Percentiles rank a stretch among this genome's conserved stretches.
These are phyloP conservation scores for Populus trichocarpa DNA, from an alignment of 441 rosid species.

Conservation along the genomic window DNA sequence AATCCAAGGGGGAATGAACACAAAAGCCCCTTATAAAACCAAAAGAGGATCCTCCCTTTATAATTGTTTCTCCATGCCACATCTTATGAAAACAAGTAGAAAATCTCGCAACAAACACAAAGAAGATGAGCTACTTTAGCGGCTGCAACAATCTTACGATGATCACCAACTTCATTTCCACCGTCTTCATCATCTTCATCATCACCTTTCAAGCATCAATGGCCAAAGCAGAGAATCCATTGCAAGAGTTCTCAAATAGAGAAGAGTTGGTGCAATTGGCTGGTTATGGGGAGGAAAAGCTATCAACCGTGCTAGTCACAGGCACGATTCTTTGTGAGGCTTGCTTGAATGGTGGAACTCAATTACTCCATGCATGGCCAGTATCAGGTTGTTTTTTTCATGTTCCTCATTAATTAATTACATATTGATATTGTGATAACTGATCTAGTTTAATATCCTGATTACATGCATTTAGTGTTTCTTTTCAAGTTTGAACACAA, in stretches of 20 bases:
- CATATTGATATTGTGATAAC: too few relatives aligned
- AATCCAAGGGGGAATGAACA: neutral
- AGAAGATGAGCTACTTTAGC: slow-evolving; percentile 44
- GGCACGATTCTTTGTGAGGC: slow-evolving; percentile 66
- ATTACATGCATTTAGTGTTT: neutral
- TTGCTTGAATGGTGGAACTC: slow-evolving; percentile 33
- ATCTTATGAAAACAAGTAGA: neutral
- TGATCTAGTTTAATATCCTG: neutral
- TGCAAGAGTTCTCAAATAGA: slow-evolving; percentile 37
- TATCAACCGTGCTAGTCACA: slow-evolving; percentile 68
- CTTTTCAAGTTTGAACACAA: neutral
- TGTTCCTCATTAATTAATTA: neutral
- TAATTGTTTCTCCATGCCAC: neutral
- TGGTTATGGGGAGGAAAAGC: slow-evolving; percentile 90
- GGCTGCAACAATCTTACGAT: slow-evolving; percentile 24
- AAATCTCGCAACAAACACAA: slow-evolving; percentile 9
- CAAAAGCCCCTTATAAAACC: neutral
- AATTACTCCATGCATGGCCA: slow-evolving; percentile 48
- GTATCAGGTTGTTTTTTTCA: slow-evolving; percentile 46
- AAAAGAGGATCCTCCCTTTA: neutral
- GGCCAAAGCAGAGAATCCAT: slow-evolving; percentile 14
- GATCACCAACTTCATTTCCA: slow-evolving; percentile 11
- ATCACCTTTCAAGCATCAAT: slow-evolving; percentile 11
- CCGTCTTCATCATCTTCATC: slow-evolving; percentile 14
- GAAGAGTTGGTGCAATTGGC: slow-evolving; percentile 77